Evolutionary conservation across 1,139 yeast genomes (phyloP), one percentile per base, ranked within the genome.

Genomic region (Zygosaccharomyces pseudobailii): DNA sequence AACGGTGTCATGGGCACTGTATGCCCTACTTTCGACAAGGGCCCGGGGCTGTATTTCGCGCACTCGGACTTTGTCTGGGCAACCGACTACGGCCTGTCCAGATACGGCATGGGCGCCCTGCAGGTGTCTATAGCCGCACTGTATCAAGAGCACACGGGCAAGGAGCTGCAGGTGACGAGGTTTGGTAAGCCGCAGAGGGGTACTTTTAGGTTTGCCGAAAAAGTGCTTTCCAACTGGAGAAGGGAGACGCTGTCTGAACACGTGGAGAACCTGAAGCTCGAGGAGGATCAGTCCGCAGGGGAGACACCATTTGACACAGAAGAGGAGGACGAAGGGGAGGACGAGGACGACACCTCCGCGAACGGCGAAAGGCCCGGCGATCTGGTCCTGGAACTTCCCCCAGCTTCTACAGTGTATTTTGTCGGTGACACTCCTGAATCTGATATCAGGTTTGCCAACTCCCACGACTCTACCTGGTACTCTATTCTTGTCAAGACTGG

Each of bases 361-460:
- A 47, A 42, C 13, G 57, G 50, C 4, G 54, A 53, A 40, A 69
- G 66, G 43, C 60, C 71, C 31, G 65, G 71, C 10, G 68, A 67
- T 45, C 45, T 72, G 46, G 66, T 70, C 0, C 49, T 80, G 57
- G 82, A 82, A 54, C 71, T 85, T 53, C 94, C 94, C 9, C 89
- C 90, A 8, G 89, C 92, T 2, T 82, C 88, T 5, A 84, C 92
- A 0, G 94, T 86, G 19, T 87, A 86, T 66, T 87, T 87, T 71
- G 94, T 87, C 42, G 95, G 95, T 56, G 95, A 87, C 65, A 87
- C 95, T n/a, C 95, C 95, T 13, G 95, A 86, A 67, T 83, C 90
- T 4, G 95, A 87, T 67, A 86, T 87, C 55, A 74, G 94, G 63
- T 87, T 87, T 69, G 95, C 95, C 46, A 87, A 87, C 69, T 80